Conservation (phyloP, 129 eudicot species). For the Mikania micrantha region DNA sequence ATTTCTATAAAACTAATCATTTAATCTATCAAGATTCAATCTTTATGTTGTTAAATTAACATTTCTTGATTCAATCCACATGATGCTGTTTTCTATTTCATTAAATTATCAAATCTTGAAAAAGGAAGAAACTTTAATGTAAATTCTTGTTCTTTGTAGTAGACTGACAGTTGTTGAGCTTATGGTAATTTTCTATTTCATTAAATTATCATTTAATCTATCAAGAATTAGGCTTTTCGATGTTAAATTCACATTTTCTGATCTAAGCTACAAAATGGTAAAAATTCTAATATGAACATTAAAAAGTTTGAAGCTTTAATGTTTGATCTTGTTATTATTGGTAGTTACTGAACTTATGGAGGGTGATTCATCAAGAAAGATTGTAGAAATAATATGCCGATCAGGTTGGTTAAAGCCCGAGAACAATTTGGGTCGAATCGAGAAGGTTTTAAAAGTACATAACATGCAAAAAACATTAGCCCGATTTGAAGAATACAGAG, state of each 20-base stretch:
- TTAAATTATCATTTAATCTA: background rate
- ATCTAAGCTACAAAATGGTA: background rate
- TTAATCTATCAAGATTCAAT: slow-evolving; percentile 1
- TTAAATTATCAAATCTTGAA: slow-evolving; percentile 18
- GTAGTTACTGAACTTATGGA: slow-evolving; percentile 92
- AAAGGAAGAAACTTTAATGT: slow-evolving; percentile 5
- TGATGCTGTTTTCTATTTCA: slow-evolving; percentile 3
- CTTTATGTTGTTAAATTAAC: background rate
- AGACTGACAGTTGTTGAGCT: background rate
- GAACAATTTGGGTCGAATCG: slow-evolving; percentile 69
- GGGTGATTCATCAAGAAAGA: slow-evolving; percentile 93
- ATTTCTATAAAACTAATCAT: background rate
- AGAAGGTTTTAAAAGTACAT: slow-evolving; percentile 84
- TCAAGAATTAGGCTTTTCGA: slow-evolving; percentile 7
- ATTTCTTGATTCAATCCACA: background rate
- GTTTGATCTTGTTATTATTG: slow-evolving; percentile 4
- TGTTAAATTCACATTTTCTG: background rate
- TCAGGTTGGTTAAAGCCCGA: slow-evolving; percentile 89
- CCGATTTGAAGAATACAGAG: slow-evolving; percentile 88
- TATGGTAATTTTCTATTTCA: background rate
- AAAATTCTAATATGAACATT: background rate
- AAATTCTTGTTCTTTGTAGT: background rate
- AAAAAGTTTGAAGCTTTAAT: slow-evolving; percentile 6
- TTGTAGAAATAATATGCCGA: slow-evolving; percentile 90
- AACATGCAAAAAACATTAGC: slow-evolving; percentile 89